Conservation (phyloP, 805 yeast genomes). For the Nakazawaea ernobii region DNA sequence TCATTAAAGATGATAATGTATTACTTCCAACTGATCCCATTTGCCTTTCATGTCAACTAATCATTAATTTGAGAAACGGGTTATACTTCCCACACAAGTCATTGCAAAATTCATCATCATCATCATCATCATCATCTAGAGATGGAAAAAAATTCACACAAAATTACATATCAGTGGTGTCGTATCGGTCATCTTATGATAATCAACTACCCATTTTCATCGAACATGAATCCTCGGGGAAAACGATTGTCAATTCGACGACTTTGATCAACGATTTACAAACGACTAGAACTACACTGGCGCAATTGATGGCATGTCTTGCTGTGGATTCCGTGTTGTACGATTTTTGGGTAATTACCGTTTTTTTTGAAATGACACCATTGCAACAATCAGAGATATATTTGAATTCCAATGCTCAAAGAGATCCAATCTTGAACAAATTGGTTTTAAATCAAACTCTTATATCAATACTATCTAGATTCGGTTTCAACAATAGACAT, state of each 20-base stretch:
- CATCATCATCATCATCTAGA: too few relatives aligned
- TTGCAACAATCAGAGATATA: not conserved
- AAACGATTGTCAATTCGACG: conserved; percentile 31
- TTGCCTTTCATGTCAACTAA: conserved; percentile 41
- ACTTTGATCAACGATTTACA: conserved; percentile 31
- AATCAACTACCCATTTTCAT: conserved; percentile 50
- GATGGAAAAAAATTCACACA: conserved; percentile 15
- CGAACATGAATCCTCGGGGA: conserved; percentile 35
- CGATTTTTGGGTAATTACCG: conserved; percentile 42
- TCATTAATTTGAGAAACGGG: conserved; percentile 38
- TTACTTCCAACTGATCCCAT: conserved; percentile 54
- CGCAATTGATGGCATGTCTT: conserved; percentile 30
- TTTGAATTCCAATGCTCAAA: not conserved
- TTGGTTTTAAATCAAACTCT: conserved; percentile 2
- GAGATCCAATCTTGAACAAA: not conserved
- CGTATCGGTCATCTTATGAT: conserved; percentile 43
- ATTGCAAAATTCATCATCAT: not conserved
- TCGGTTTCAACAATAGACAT: conserved; percentile 6
- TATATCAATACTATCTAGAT: conserved; percentile 1
- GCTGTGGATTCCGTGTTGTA: conserved; percentile 42
- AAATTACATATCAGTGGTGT: conserved; percentile 35
- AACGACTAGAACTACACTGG: conserved; percentile 23
- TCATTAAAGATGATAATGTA: conserved; percentile 21
- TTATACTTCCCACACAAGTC: conserved; percentile 33
- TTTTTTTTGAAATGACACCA: conserved; percentile 19